Base-by-base conservation (phyloP, 2,329 filamentous ascomycete genomes). In the Xylariaceae sp. region DNA sequence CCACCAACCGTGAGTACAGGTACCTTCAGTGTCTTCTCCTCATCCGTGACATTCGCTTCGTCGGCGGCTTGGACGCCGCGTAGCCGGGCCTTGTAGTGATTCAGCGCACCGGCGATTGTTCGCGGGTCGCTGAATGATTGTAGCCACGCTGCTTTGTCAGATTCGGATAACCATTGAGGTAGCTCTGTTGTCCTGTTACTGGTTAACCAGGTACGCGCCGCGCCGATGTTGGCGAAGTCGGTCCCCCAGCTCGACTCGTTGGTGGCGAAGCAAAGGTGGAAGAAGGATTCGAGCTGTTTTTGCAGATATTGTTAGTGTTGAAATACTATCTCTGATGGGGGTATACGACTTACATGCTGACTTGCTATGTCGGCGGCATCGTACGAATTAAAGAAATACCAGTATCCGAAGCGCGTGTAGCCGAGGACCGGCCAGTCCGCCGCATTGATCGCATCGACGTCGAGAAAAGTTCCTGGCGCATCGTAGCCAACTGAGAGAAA, bases 401-500 rank as follows among this genome's bases (percentile, higher is more conserved):
- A 28, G 22, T 28, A 28, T 28, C 22, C 22, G 22, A 28, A 28
- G 7, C 22, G 22, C 22, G 22, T 28, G 22, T 28, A 28, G 22
- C 22, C 22, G 4, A 28, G 22, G 22, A 28, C 22, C 4, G 22
- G 22, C 22, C 22, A 28, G 22, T 28, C 22, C 7, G 4, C 22
- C 4, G 22, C 22, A 7, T 28, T 28, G 22, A 28, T 28, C 22
- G 22, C 22, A 28, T 28, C 22, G 7, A 28, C 7, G 22, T 28
- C 22, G 22, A 28, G 7, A 2, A 45, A 44, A 7, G 47, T 13
- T 1, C 40, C 40, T 12, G 48, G 48, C 40, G 47, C 52, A 3
- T 51, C 17, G 42, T 55, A 55, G 9, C 52, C 48, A 22, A 55
- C 52, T 0, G 52, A 55, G 33, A 55, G 14, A 14, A 51, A 48